These are phyloP conservation scores for Microcos paniculata DNA, from an alignment of 345 rosid species.

Conservation along the genomic window DNA sequence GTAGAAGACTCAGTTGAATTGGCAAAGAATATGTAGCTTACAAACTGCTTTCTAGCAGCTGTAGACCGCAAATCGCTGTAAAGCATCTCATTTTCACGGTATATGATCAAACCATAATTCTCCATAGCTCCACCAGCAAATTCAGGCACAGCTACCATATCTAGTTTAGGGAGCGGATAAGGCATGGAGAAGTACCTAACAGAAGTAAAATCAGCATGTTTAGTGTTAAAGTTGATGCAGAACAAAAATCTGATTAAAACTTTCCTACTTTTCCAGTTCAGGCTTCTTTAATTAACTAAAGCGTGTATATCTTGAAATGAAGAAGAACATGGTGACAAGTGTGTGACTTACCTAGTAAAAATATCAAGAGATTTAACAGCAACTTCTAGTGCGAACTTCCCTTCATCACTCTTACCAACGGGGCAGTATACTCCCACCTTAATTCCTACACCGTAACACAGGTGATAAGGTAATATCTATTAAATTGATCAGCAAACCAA, in stretches of 20 bases:
- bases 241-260: background rate
- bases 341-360: slow-evolving; percentile 32
- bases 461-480: background rate
- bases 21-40: background rate
- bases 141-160: slow-evolving; percentile 96
- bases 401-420: slow-evolving; percentile 32
- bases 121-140: slow-evolving; percentile 99
- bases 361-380: slow-evolving; percentile 41
- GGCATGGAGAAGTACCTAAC: slow-evolving; percentile 82
- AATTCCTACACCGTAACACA: slow-evolving; percentile 20
- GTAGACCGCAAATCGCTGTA: slow-evolving; percentile 89
- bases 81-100: slow-evolving; percentile 87
- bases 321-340: background rate
- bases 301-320: background rate
- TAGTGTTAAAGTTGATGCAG: background rate
- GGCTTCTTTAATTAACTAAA: background rate
- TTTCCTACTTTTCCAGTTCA: background rate
- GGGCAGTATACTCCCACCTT: slow-evolving; percentile 40
- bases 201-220: background rate
- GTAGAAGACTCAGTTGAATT: background rate
- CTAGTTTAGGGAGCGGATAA: slow-evolving; percentile 86
- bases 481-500: background rate
- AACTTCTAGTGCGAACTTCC: slow-evolving; percentile 34
- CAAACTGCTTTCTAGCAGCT: slow-evolving; percentile 81
- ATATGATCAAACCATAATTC: slow-evolving; percentile 93